Percentiles rank a stretch among this genome's conserved stretches.
Evolutionary conservation across 1,284 basidiomycete species (phyloP).

Genomic region (Leccinum pachyderme): DNA sequence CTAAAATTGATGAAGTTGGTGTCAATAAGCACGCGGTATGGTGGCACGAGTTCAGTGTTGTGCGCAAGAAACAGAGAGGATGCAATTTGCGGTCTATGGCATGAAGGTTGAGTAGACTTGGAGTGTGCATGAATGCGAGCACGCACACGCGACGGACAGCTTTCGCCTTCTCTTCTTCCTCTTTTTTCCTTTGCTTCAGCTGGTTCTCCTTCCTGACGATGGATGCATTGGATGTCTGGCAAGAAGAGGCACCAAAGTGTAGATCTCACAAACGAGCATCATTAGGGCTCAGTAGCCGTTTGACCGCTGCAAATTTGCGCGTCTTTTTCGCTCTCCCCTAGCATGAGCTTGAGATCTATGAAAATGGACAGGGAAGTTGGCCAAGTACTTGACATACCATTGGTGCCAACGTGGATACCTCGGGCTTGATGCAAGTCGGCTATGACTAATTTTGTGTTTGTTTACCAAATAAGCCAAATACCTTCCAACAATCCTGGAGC

Average conservation of each 20-base stretch:
- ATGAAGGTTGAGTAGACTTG: background rate
- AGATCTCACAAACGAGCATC: constrained; percentile 85
- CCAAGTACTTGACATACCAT: constrained; percentile 14
- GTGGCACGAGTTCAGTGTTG: constrained; percentile 94
- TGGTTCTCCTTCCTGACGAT: constrained; percentile 74
- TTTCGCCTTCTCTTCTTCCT: constrained; percentile 71
- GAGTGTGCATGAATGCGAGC: constrained; percentile 10
- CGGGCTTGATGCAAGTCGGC: background rate
- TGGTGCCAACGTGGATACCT: background rate
- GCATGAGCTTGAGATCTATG: background rate
- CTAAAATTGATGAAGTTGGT: constrained; percentile 99
- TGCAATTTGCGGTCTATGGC: constrained; percentile 70
- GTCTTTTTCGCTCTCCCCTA: constrained; percentile 95
- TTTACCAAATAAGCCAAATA: too few species aligned
- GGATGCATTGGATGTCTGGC: background rate
- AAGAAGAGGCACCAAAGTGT: background rate
- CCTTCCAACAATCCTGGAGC: too few species aligned
- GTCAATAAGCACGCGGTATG: constrained; percentile 96
- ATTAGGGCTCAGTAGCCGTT: constrained; percentile 93
- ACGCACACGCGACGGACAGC: constrained; percentile 70
- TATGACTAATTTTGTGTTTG: background rate
- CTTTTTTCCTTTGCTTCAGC: constrained; percentile 74
- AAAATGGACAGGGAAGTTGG: background rate
- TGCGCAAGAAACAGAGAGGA: constrained; percentile 95
- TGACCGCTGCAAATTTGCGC: constrained; percentile 92